Evolutionary conservation across 805 yeast genomes (phyloP), one percentile per base, ranked within the genome.

Genomic region (Cyberlindnera saturnus): DNA sequence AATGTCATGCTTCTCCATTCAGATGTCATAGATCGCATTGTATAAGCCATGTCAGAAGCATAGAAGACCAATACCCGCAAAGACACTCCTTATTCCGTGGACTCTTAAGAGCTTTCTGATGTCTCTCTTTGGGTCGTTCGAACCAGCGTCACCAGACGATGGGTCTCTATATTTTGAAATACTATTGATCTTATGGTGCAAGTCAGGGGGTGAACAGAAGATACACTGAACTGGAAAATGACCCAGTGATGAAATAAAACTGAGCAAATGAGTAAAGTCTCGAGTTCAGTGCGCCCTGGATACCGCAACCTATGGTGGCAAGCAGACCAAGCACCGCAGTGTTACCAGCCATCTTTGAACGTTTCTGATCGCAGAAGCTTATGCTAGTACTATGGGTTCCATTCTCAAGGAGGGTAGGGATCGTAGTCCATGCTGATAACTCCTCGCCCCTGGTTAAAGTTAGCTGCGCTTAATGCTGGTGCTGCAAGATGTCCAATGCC

Each of bases 191-290:
- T 47, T 51, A 38, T 42, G 45, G 26, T 47, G 47, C 34, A 51
- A 39, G 36, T 40, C 47, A 18, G 57, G 54, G 44, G 54, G 44
- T 46, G 35, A 48, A 43, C 11, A 52, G 15, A 17, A 51, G 38
- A 13, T 42, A 48, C 4, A 41, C 43, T 9, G 47, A 29, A 6
- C 46, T 45, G 31, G 49, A 40, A 15, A 46, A 32, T 4, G 45
- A 32, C 14, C 57, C 57, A 20, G 47, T 13, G 35, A 48, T 42
- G 42, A 46, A 53, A 42, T 48, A 53, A 29, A 50, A 48, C 39
- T 51, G 43, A 3, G 51, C 43, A 39, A 41, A 40, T 8, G 52
- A 49, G 1, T 39, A 42, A 23, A 45, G 43, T 19, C 53, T 52
- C 8, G 51, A 37, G 11, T 39, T 32, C 3, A 35, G 13, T 13